Conservation (phyloP, 164 flowering plant species). For the Vitis cinerea region DNA sequence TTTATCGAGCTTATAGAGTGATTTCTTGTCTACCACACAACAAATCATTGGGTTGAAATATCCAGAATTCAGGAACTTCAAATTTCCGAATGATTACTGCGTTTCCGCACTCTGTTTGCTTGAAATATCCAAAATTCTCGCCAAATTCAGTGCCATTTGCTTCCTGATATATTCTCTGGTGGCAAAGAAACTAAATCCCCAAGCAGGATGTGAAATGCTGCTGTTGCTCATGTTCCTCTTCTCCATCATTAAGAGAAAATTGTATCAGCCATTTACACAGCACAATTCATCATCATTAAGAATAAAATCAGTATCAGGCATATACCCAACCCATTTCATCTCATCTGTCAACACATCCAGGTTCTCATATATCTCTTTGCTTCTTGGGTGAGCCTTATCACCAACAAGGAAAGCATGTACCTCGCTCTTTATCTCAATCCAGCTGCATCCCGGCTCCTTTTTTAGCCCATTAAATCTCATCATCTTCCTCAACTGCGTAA, state of each 20-base stretch:
- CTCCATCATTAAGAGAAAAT: constrained; percentile 24
- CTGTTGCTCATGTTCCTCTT: constrained; percentile 7
- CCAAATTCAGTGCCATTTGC: not conserved
- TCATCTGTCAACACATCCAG: constrained; percentile 47
- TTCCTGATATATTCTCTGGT: not conserved
- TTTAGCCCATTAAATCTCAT: constrained; percentile 56
- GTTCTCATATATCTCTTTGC: constrained; percentile 51
- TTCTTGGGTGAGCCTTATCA: constrained; percentile 68
- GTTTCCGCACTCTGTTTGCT: too few relatives aligned
- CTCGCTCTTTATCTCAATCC: constrained; percentile 71
- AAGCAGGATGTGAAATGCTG: not conserved
- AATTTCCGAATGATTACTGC: too few relatives aligned
- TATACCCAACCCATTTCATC: constrained; percentile 44
- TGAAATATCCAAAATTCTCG: too few relatives aligned
- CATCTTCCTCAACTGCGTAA: constrained; percentile 51
- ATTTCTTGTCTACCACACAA: too few relatives aligned
- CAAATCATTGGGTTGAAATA: too few relatives aligned
- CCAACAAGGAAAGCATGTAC: constrained; percentile 70
- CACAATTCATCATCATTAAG: constrained; percentile 20
- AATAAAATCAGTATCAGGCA: constrained; percentile 23
- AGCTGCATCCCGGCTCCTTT: constrained; percentile 90
- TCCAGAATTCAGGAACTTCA: too few relatives aligned
- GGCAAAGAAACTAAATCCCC: not conserved
- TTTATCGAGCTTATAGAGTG: too few relatives aligned
- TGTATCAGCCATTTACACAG: constrained; percentile 31